Conservation (phyloP, 768 basidiomycete genomes). For the Ramaria sp. region DNA sequence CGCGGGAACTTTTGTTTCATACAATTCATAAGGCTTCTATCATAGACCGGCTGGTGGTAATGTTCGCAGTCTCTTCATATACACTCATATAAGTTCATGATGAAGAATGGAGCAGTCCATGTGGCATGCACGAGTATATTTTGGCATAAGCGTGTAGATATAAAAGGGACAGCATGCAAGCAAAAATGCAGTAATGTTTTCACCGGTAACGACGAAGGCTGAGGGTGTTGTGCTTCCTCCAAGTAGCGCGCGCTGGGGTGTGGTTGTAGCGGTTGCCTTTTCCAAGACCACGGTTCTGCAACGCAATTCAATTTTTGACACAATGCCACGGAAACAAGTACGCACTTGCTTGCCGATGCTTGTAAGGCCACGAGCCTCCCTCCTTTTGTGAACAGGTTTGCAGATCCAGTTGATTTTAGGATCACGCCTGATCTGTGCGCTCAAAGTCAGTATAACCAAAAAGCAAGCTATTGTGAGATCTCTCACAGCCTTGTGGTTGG, state of each 20-base stretch:
- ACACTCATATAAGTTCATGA: too few relatives aligned
- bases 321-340: slow-evolving; percentile 11
- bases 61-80: too few relatives aligned
- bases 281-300: slow-evolving; percentile 90
- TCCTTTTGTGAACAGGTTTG: slow-evolving; percentile 97
- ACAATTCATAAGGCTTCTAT: too few relatives aligned
- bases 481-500: slow-evolving; percentile 84
- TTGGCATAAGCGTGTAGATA: slow-evolving; percentile 10
- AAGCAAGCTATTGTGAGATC: not conserved
- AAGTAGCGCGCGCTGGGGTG: slow-evolving; percentile 79
- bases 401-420: slow-evolving; percentile 98
- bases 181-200: slow-evolving; percentile 23
- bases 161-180: slow-evolving; percentile 2
- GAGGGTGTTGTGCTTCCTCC: slow-evolving; percentile 98
- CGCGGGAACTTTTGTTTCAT: not conserved
- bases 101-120: not conserved
- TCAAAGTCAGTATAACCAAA: not conserved
- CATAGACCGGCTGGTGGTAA: too few relatives aligned
- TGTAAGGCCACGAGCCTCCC: slow-evolving; percentile 96
- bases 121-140: slow-evolving; percentile 2
- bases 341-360: slow-evolving; percentile 88
- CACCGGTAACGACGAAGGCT: slow-evolving; percentile 81
- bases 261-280: slow-evolving; percentile 95
- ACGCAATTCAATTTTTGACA: not conserved
- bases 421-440: slow-evolving; percentile 75